These are phyloP conservation scores for Styphnolobium japonicum DNA, from an alignment of 306 rosid genomes.

Conservation along the genomic window DNA sequence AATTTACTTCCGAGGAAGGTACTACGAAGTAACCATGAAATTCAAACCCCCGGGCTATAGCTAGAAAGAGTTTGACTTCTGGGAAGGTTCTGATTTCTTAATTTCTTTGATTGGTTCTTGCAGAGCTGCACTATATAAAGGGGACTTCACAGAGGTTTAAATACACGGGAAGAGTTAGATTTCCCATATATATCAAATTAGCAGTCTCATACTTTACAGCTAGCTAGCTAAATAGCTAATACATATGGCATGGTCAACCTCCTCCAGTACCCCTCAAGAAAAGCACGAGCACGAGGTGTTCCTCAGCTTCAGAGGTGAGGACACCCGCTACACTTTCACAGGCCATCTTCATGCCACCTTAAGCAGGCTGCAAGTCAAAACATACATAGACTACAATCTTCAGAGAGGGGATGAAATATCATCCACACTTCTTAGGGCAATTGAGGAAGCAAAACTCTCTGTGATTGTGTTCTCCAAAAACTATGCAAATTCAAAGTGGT, in stretches of 20 bases:
- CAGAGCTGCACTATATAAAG: background rate
- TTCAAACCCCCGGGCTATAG: too few species aligned
- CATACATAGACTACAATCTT: constrained; percentile 32
- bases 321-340: constrained; percentile 28
- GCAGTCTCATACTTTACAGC: background rate
- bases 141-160: background rate
- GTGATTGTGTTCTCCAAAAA: constrained; percentile 35
- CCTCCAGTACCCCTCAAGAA: background rate
- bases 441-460: constrained; percentile 31
- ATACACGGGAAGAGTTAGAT: background rate
- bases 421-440: constrained; percentile 13
- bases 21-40: too few species aligned
- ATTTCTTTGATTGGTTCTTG: background rate
- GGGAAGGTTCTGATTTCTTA: background rate
- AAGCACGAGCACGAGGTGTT: constrained; percentile 38
- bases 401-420: constrained; percentile 38
- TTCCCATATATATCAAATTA: background rate
- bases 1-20: too few species aligned
- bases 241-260: constrained; percentile 25
- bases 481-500: constrained; percentile 28
- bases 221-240: background rate
- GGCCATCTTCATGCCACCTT: constrained; percentile 42
- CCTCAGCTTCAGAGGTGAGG: constrained; percentile 35
- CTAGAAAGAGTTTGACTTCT: too few species aligned
- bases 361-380: constrained; percentile 19